Evolutionary conservation across 106 monocot genomes (phyloP).

Genomic region (Dioscorea dumetorum): DNA sequence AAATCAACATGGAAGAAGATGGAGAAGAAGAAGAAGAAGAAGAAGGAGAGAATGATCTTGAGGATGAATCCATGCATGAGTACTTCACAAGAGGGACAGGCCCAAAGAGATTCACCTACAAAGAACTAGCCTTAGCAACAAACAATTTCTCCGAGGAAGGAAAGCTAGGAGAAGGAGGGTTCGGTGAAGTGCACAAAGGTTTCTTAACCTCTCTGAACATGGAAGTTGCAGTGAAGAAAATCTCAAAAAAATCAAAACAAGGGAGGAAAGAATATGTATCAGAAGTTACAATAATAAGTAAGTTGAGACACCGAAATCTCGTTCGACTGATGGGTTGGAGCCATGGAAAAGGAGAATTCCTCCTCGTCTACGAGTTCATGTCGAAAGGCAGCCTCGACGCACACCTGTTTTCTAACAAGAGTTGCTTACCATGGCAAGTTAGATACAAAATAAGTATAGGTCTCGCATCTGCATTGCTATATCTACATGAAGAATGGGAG

Average conservation of each 20-base stretch:
- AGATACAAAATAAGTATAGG: constrained; percentile 13
- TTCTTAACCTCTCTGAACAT: neutral
- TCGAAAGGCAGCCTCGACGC: constrained; percentile 43
- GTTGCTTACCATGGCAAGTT: constrained; percentile 1
- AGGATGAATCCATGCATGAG: too few species aligned
- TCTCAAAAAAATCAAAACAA: constrained; percentile 13
- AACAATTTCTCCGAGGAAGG: constrained; percentile 19
- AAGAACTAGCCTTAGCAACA: constrained; percentile 9
- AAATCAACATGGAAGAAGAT: too few species aligned
- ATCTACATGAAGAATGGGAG: constrained; percentile 27
- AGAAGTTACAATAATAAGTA: constrained; percentile 25
- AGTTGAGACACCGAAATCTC: constrained; percentile 20
- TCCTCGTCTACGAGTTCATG: constrained; percentile 49
- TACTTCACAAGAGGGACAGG: too few species aligned
- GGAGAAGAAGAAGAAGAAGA: too few species aligned
- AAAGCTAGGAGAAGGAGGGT: constrained; percentile 30
- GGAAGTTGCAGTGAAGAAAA: constrained; percentile 19
- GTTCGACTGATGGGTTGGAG: constrained; percentile 33
- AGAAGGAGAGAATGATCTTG: too few species aligned
- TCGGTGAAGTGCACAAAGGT: constrained; percentile 23
- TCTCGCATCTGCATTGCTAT: constrained; percentile 14
- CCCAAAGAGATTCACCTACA: constrained; percentile 10
- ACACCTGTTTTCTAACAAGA: constrained; percentile 9
- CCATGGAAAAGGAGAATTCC: constrained; percentile 11
- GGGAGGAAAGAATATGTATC: constrained; percentile 17